Base-by-base conservation (phyloP, 208 protist genomes). In the Trypanosoma cruzi region DNA sequence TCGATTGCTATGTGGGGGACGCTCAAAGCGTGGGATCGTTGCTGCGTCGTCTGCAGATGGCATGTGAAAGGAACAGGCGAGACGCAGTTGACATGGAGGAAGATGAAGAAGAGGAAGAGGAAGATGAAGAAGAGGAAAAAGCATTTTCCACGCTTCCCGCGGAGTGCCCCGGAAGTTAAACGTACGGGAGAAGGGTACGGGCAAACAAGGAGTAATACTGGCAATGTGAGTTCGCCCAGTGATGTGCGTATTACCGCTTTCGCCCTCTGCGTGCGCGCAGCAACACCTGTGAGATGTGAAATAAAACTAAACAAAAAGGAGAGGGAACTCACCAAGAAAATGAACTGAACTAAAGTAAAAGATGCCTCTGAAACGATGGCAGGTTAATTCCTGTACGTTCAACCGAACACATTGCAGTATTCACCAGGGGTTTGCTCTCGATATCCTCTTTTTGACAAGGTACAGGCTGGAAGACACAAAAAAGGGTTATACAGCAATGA, bases 1-100 rank as follows among this genome's bases (percentile, higher is more conserved):
- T 75, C 18, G 55, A 77, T 22, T 87, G 81, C 48, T 57, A 70
- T 56, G 60, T 85, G 24, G 54, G 64, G 34, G 79, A 79, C 24
- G 57, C 82, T 4, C 59, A 80, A n/a, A 63, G 70, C 34, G 75
- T 79, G 48, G 72, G 71, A 5, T 32, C 66, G 3, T 68, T 89
- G 10, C 65, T 57, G 13, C 71, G 80, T 11, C 76, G 67, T 4
- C 75, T 89, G 20, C 61, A 81, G 4, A 61, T 60, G 24, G 80
- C 80, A 1, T 69, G 83, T 52, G 74, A 61, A 26, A 53, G 72
- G 32, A 89, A 68, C 62, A 44, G 18, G 28, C n/a, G 24, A 31
- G 36, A 46, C 28, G 1, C 31, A 24, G 29, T 46, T 24, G 22
- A 50, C 16, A 42, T 55, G n/a, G 48, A 49, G 34, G 20, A 52